These are phyloP conservation scores for Solanum etuberosum DNA, from an alignment of 257 asterid species.

Conservation along the genomic window DNA sequence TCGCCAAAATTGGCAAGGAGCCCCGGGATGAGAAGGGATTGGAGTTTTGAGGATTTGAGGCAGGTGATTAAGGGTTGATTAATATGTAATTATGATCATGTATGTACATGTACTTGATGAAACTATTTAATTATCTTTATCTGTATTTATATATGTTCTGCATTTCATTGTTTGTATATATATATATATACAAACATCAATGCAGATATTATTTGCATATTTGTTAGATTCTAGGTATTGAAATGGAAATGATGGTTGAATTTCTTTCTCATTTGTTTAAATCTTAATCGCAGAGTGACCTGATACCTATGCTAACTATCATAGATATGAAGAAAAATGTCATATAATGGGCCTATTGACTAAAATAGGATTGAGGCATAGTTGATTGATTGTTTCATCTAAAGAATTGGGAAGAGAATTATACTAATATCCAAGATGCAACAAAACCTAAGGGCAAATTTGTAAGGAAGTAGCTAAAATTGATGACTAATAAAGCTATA, in stretches of 20 bases:
- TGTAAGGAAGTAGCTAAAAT: background rate
- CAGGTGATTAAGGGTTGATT: conserved; percentile 1
- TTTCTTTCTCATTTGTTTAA: background rate
- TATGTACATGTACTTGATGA: background rate
- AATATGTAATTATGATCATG: background rate
- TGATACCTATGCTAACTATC: background rate
- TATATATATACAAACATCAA: background rate
- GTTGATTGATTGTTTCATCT: background rate
- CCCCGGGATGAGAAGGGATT: conserved; percentile 41
- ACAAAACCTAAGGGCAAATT: background rate
- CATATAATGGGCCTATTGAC: background rate
- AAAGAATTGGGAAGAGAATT: background rate
- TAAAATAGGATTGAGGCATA: background rate
- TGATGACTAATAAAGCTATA: background rate
- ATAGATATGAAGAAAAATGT: background rate
- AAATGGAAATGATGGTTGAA: background rate
- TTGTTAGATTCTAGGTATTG: background rate
- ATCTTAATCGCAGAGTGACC: background rate
- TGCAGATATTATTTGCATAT: background rate
- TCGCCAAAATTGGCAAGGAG: conserved; percentile 36
- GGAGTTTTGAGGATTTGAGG: conserved; percentile 42
- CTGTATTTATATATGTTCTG: background rate
- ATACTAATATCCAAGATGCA: background rate
- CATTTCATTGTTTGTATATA: background rate
- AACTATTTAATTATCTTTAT: background rate